Percentiles rank a stretch among this genome's conserved stretches.
Conservation (phyloP, 1,284 basidiomycete genomes). For the Clitocybe nebularis region DNA sequence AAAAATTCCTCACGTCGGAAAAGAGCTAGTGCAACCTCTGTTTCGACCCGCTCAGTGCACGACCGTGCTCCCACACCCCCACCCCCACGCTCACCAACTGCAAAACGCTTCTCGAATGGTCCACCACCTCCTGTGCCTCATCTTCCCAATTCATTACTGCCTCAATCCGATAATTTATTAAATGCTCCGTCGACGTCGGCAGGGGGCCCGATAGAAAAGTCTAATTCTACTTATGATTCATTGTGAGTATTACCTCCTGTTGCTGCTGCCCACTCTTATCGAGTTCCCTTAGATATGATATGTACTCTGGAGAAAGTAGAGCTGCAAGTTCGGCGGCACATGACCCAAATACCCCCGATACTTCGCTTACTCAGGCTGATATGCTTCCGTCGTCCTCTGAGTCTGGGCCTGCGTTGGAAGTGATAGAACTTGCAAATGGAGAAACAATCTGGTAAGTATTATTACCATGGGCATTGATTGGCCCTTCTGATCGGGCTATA, state of each 20-base stretch:
- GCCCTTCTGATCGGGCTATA: constrained; percentile 26
- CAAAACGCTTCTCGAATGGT: constrained; percentile 58
- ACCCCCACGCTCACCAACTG: constrained; percentile 54
- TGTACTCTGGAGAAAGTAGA: constrained; percentile 63
- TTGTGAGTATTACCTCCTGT: constrained; percentile 47
- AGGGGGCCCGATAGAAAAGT: constrained; percentile 50
- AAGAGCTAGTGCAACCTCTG: constrained; percentile 53
- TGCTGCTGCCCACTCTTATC: constrained; percentile 15
- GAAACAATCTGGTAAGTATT: constrained; percentile 73
- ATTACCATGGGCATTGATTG: constrained; percentile 19
- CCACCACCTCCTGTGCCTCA: constrained; percentile 69
- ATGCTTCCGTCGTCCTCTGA: constrained; percentile 33
- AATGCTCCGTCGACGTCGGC: constrained; percentile 32
- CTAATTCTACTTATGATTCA: constrained; percentile 68
- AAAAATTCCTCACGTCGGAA: constrained; percentile 57
- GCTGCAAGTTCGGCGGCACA: constrained; percentile 25
- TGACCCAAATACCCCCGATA: constrained; percentile 24
- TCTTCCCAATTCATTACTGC: constrained; percentile 48
- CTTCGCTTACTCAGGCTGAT: constrained; percentile 18
- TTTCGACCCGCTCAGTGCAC: constrained; percentile 64
- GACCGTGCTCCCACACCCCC: constrained; percentile 81
- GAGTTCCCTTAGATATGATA: constrained; percentile 60
- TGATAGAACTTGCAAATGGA: constrained; percentile 77
- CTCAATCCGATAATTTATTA: constrained; percentile 42
- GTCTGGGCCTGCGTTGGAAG: constrained; percentile 63